These are phyloP conservation scores for Pisolithus albus DNA, from an alignment of 768 basidiomycete species.

Conservation along the genomic window DNA sequence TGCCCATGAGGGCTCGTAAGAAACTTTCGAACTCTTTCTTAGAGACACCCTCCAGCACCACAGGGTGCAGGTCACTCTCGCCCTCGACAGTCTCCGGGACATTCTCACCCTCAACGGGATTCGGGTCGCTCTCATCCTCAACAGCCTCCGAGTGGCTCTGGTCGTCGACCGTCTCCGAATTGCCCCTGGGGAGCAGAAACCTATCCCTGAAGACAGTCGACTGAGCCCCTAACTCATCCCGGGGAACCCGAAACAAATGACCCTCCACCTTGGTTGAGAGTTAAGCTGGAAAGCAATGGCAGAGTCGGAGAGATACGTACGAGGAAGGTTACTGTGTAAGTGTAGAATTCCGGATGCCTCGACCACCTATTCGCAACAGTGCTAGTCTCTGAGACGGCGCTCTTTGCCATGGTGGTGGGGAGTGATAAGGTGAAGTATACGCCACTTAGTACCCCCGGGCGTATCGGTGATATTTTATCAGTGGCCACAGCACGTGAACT, in stretches of 20 bases:
- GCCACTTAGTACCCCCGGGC: too few species aligned
- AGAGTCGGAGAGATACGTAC: neutral
- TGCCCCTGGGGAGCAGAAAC: constrained; percentile 12
- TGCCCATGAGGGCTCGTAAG: constrained; percentile 9
- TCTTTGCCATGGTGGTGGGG: too few species aligned
- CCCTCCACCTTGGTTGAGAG: constrained; percentile 13
- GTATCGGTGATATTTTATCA: too few species aligned
- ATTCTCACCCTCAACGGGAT: too few species aligned
- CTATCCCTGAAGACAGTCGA: constrained; percentile 16
- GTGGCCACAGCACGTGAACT: too few species aligned
- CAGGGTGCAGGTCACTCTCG: constrained; percentile 8
- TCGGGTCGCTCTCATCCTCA: constrained; percentile 11
- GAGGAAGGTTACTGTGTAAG: constrained; percentile 9
- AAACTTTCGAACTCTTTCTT: constrained; percentile 14
- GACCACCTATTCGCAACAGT: neutral
- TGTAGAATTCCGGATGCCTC: constrained; percentile 7
- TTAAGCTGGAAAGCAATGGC: neutral
- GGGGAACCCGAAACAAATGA: constrained; percentile 15
- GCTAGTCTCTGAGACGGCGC: too few species aligned
- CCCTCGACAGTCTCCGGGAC: constrained; percentile 7
- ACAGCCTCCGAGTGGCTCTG: neutral
- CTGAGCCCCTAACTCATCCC: constrained; percentile 9
- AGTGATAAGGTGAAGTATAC: too few species aligned
- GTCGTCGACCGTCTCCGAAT: constrained; percentile 5
- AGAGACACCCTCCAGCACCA: constrained; percentile 9